phyloP scores from a whole-genome alignment of 139 green algal genomes.

The Tetratostichococcus sp. region DNA sequence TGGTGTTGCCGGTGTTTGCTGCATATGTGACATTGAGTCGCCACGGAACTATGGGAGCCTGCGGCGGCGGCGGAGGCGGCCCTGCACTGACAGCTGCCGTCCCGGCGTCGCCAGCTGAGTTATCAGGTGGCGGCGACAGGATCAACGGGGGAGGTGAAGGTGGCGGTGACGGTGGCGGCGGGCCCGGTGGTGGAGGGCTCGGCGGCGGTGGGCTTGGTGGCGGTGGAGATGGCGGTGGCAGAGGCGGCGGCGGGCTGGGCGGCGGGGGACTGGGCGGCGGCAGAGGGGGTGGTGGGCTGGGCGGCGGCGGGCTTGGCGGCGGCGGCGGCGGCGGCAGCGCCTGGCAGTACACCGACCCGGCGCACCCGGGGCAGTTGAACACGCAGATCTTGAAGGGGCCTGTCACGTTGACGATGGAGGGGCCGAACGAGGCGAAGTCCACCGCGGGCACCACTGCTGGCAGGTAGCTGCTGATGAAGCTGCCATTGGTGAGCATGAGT shows the following conservation, averaged over 20 bases:
- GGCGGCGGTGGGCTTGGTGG: no score
- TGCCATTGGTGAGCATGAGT: background rate
- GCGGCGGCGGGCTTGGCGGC: no score
- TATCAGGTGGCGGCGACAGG: no score
- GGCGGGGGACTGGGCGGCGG: no score
- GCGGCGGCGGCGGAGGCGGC: no score
- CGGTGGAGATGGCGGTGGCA: no score
- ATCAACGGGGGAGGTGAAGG: no score
- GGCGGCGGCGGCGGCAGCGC: background rate
- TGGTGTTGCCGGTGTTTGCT: background rate
- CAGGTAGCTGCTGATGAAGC: background rate
- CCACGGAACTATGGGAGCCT: background rate
- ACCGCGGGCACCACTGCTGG: background rate
- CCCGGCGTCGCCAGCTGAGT: no score
- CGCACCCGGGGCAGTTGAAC: background rate
- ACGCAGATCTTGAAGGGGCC: background rate
- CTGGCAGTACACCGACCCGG: background rate
- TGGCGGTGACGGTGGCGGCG: no score
- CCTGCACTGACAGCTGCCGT: background rate
- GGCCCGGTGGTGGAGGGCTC: no score
- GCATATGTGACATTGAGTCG: background rate
- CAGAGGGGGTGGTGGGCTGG: no score
- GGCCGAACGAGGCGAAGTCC: background rate
- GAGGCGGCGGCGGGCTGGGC: background rate
- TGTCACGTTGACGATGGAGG: background rate